Conservation (phyloP, 2,329 filamentous ascomycete genomes). For the Calonectria naviculata region DNA sequence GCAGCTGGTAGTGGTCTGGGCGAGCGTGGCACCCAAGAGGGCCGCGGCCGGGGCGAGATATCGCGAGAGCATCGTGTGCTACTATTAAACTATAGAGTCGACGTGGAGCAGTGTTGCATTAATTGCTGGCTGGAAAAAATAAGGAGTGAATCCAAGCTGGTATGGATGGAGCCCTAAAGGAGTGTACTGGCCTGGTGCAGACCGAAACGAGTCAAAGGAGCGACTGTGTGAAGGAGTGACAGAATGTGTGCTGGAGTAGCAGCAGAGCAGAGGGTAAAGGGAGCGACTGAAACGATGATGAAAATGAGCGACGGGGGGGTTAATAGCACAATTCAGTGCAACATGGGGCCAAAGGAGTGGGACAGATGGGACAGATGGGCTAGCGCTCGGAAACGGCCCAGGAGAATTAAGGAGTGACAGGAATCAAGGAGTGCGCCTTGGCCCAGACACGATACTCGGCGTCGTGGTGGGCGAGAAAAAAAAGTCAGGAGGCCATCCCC, state of each 20-base stretch:
- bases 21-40: slow-evolving; percentile 61
- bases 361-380: slow-evolving; percentile 14
- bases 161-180: background rate
- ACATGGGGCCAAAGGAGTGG: slow-evolving; percentile 8
- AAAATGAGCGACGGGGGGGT: slow-evolving; percentile 23
- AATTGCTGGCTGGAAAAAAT: background rate
- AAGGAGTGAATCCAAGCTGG: background rate
- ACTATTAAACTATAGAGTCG: background rate
- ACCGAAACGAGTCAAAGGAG: slow-evolving; percentile 6
- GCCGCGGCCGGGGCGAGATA: slow-evolving; percentile 47
- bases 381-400: slow-evolving; percentile 11
- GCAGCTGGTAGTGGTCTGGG: slow-evolving; percentile 79
- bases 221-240: background rate
- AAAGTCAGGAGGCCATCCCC: slow-evolving; percentile 39
- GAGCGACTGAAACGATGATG: slow-evolving; percentile 18
- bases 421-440: background rate
- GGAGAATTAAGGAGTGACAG: slow-evolving; percentile 24
- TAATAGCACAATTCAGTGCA: slow-evolving; percentile 27
- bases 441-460: background rate
- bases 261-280: background rate
- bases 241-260: background rate
- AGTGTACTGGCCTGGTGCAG: background rate
- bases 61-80: slow-evolving; percentile 39
- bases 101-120: background rate
- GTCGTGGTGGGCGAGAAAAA: background rate